Percentiles rank a stretch among this genome's conserved stretches.
Conservation (phyloP, 345 rosid genomes). For the Arabidopsis thaliana region TAIR10.1 NC_003070.9:26973001-26973500, state of each 20-base stretch:
- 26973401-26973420: conserved; percentile 71
- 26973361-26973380: rapidly evolving
- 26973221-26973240: conserved; percentile 2
- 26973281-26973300: conserved; percentile 23
- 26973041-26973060: conserved; percentile 8
- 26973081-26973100: conserved; percentile 57
- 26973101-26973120: conserved; percentile 60
- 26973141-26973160: conserved; percentile 56
- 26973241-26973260: conserved; percentile 1
- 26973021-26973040: neutral
- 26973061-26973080: conserved; percentile 33
- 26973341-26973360: neutral
- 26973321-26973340: conserved; percentile 11
- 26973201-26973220: conserved; percentile 1
- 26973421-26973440: conserved; percentile 90
- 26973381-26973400: conserved; percentile 47
- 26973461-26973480: neutral
- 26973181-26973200: neutral
- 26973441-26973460: conserved; percentile 85
- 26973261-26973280: conserved; percentile 8
- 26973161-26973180: conserved; percentile 37
- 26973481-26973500: neutral
- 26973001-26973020: neutral
- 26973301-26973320: conserved; percentile 18
- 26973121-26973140: conserved; percentile 68